phyloP scores from a whole-genome alignment of 768 basidiomycete species.

The Albatrellus ellisii region DNA sequence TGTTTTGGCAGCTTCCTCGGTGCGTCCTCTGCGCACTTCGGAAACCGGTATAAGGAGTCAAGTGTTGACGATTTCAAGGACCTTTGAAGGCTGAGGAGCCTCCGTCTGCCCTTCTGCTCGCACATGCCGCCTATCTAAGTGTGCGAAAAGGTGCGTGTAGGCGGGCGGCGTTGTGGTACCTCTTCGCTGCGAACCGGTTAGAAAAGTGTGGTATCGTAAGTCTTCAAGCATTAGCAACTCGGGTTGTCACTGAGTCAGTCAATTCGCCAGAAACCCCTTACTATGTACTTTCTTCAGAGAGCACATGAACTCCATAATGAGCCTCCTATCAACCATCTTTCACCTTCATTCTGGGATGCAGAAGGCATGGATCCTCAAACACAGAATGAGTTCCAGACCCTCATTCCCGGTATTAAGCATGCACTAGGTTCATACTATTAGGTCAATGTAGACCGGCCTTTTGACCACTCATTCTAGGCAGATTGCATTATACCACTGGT shows the following conservation, averaged over 20 bases:
- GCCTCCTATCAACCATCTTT: conserved; percentile 42
- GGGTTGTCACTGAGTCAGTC: conserved; percentile 1
- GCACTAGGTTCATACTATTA: conserved; percentile 41
- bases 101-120: conserved; percentile 64
- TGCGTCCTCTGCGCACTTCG: conserved; percentile 24
- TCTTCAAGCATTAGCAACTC: conserved; percentile 7
- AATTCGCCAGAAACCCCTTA: conserved; percentile 64
- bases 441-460: conserved; percentile 1
- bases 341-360: conserved; percentile 72
- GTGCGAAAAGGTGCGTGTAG: conserved; percentile 40
- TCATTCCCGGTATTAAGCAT: conserved; percentile 66
- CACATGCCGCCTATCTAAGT: conserved; percentile 67
- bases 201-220: conserved; percentile 80
- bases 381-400: conserved; percentile 40
- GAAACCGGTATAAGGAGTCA: neutral
- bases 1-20: conserved; percentile 74
- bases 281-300: conserved; percentile 66
- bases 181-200: conserved; percentile 58
- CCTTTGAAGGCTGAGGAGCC: conserved; percentile 64
- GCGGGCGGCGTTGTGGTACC: conserved; percentile 69
- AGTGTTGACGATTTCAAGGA: conserved; percentile 8
- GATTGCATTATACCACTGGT: conserved; percentile 85
- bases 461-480: conserved; percentile 33
- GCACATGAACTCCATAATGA: conserved; percentile 50
- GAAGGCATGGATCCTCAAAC: conserved; percentile 34